These are phyloP conservation scores for Lactarius psammicola DNA, from an alignment of 768 basidiomycete genomes.

Conservation along the genomic window DNA sequence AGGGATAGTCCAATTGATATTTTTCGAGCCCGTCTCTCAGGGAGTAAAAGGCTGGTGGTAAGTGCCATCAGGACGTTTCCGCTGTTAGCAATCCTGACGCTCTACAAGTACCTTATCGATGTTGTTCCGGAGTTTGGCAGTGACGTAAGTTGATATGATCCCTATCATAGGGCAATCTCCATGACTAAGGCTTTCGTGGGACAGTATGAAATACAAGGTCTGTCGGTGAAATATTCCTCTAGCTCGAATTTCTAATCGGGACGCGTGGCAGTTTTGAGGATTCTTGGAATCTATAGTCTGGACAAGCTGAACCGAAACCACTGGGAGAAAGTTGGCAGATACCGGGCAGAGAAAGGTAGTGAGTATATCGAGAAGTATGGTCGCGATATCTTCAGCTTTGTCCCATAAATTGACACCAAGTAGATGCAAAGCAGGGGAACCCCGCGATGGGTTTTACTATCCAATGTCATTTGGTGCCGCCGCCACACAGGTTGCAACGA, in stretches of 20 bases:
- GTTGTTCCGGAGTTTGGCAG: constrained; percentile 18
- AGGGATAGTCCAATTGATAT: constrained; percentile 24
- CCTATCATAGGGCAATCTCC: too few relatives aligned
- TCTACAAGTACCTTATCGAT: constrained; percentile 25
- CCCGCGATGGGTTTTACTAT: not conserved
- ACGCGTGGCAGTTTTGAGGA: constrained; percentile 4
- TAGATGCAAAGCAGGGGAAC: constrained; percentile 18
- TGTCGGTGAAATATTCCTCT: not conserved
- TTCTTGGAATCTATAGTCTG: constrained; percentile 15
- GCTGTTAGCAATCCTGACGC: not conserved
- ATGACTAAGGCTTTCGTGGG: not conserved
- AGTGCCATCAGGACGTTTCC: not conserved
- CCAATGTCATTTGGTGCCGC: constrained; percentile 7
- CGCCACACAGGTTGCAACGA: too few relatives aligned
- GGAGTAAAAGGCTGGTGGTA: constrained; percentile 21
- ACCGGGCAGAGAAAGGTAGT: constrained; percentile 4
- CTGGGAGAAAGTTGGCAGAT: constrained; percentile 18
- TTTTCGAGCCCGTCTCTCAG: constrained; percentile 24
- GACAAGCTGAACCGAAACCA: constrained; percentile 15
- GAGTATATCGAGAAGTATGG: too few relatives aligned
- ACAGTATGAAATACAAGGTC: constrained; percentile 22
- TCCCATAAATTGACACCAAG: constrained; percentile 1
- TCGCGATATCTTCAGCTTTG: not conserved
- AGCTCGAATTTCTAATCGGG: not conserved
- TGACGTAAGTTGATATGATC: constrained; percentile 13